Evolutionary conservation across 2,329 filamentous ascomycete genomes (phyloP), one percentile per base, ranked within the genome.

Genomic region (Ceratocystis variospora): DNA sequence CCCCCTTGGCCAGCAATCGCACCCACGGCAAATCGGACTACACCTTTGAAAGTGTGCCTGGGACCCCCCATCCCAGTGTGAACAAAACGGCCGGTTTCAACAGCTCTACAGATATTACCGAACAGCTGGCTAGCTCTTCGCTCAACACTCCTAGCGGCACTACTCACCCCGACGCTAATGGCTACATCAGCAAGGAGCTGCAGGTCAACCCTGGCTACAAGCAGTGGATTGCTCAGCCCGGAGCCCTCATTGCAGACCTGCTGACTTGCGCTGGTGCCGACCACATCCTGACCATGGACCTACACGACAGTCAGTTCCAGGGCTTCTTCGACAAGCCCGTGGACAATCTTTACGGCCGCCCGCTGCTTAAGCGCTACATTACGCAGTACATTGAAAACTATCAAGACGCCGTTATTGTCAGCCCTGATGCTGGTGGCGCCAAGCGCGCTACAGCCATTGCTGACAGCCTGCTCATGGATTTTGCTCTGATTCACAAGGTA

Each of bases 291-390:
- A 96, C 93, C 41, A 95, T 99, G 89, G 94, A 99, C 74, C 82
- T 99, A 64, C 90, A 94, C 74, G 93, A 96, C 75, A 89, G 90
- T 53, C 91, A 99, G 76, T 97, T 97, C 73, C 94, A 99, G 77
- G 94, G 94, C 65, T 99, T 96, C 80, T 97, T 99, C 74, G 93
- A 99, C 73, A 96, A 97, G 67, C 94, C 94, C 1, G 94, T 99
- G 66, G 94, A 99, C 78, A 99, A 99, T 75, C 81, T 99, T 19
- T 97, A 97, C 77, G 93, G 87, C 66, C 86, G 89, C 71, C 87
- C 88, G 62, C 78, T 92, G 63, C 79, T 88, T 65, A 84, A 87
- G 73, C 81, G 82, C 69, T 88, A 87, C 73, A 87, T 88, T 71
- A 87, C 91, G 74, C 86, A 88, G 73, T 85, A 90, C 72, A 94